Evolutionary conservation across 23 red algal genomes (phyloP).

Genomic region (Gracilaria gracilis): DNA sequence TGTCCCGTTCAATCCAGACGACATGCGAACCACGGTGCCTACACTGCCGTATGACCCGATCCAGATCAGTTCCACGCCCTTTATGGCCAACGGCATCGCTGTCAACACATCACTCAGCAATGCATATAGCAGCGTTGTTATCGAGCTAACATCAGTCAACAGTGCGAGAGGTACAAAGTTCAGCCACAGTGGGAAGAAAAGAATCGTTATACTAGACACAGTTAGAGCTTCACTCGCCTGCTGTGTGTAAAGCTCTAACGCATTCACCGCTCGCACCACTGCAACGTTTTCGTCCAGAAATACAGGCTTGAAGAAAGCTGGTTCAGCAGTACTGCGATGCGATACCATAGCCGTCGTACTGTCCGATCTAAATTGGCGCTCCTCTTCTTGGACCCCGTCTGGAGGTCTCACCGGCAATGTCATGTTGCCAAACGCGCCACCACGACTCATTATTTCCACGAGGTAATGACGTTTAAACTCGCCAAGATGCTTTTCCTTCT

Average conservation of each 20-base stretch:
- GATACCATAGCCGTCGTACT: slow-evolving; percentile 7
- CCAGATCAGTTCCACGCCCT: slow-evolving; percentile 43
- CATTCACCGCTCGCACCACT: neutral
- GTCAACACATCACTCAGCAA: slow-evolving; percentile 59
- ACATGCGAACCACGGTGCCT: slow-evolving; percentile 14
- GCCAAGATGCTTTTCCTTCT: slow-evolving; percentile 11
- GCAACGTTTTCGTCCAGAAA: slow-evolving; percentile 34
- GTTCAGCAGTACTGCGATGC: neutral
- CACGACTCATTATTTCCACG: slow-evolving; percentile 9
- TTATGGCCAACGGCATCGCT: slow-evolving; percentile 29
- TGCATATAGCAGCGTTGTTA: slow-evolving; percentile 17
- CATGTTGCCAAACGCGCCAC: slow-evolving; percentile 1
- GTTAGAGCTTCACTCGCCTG: slow-evolving; percentile 24
- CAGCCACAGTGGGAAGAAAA: slow-evolving; percentile 29
- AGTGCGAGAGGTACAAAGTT: slow-evolving; percentile 44
- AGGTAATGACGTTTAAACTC: slow-evolving; percentile 27
- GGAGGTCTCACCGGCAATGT: neutral
- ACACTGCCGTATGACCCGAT: slow-evolving; percentile 4
- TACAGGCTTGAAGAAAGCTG: slow-evolving; percentile 11
- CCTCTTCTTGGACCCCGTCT: neutral
- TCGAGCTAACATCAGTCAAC: slow-evolving; percentile 35
- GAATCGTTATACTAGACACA: slow-evolving; percentile 29
- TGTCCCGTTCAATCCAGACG: neutral
- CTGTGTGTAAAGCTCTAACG: neutral
- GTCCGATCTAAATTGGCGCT: neutral